Evolutionary conservation across 2,329 filamentous ascomycete species (phyloP).

Genomic region (Verticillium nonalfalfae): DNA sequence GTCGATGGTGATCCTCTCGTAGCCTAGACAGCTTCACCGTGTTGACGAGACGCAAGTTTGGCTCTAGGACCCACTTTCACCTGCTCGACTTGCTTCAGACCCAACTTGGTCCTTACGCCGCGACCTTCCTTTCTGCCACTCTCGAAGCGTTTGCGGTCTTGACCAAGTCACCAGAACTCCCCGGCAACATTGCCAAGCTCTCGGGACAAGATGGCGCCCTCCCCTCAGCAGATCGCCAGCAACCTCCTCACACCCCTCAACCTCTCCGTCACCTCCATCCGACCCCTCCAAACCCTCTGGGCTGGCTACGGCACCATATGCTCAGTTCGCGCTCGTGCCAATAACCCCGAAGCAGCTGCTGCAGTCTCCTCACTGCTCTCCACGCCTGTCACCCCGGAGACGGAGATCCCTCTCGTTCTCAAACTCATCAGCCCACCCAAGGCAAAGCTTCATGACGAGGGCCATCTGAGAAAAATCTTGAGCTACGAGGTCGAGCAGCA

Average conservation of each 20-base stretch:
- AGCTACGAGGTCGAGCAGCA: conserved; percentile 63
- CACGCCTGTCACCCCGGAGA: conserved; percentile 24
- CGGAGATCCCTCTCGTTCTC: conserved; percentile 39
- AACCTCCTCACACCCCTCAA: background rate
- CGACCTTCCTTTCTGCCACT: background rate
- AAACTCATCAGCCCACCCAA: conserved; percentile 54
- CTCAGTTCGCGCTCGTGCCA: conserved; percentile 37
- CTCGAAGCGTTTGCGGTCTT: background rate
- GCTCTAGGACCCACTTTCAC: background rate
- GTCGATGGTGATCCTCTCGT: too few relatives aligned
- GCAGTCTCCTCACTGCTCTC: conserved; percentile 49
- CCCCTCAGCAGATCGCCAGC: background rate
- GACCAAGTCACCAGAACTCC: background rate
- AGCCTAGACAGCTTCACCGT: background rate
- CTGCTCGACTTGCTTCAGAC: background rate
- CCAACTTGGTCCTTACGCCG: background rate
- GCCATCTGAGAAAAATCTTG: conserved; percentile 58
- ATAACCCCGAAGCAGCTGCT: conserved; percentile 32
- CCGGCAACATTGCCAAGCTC: background rate
- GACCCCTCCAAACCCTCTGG: conserved; percentile 40
- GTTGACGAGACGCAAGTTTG: background rate
- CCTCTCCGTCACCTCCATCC: background rate
- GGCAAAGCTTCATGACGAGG: conserved; percentile 39
- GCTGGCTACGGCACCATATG: conserved; percentile 52
- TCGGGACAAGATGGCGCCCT: background rate